Base-by-base conservation (phyloP, 192 early-diverging fungal species). In the Spizellomyces sp. region DNA sequence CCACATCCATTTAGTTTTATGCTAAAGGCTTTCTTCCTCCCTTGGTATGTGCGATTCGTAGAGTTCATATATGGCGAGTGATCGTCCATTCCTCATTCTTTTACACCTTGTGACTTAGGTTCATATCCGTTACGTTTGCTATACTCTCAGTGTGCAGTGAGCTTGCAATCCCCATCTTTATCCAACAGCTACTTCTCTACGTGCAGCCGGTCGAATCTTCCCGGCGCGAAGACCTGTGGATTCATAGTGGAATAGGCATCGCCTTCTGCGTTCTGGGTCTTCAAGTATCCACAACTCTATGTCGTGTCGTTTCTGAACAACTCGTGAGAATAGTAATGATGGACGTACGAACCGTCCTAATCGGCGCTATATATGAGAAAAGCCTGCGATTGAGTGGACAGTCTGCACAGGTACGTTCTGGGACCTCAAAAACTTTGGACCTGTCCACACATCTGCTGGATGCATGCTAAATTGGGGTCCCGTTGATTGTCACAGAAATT, bases 141-240 rank as follows among this genome's bases (percentile, higher is more conserved):
- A 9, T 66, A 6, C n/a, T 66, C 45, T 17, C 45, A n/a, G 46
- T 45, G 19, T 45, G 47, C 48, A 54, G 45, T 21, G 21, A 27
- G 21, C 45, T 66, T 19, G 15, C 45, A 22, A 17, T 41, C 36
- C 69, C 69, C 41, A 8, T 70, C 8, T 62, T 70, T 60, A 61
- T 70, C 17, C 42, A 70, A 48, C 69, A 70, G 48, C 17, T 62
- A 5, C 44, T 70, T n/a, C n/a, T 60, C 45, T 70, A 62, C 36
- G 66, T 58, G 8, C 48, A 42, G 55, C 54, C 66, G 14, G 27
- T 36, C 3, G 66, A 21, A 17, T 21, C n/a, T 14, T 14, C 14
- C 9, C 58, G 27, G 8, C 59, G 21, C 58, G 17, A 36, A 10
- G 59, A 22, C 46, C 17, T 47, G 6, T 67, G 15, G 6, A 57